Conservation (phyloP, 768 basidiomycete genomes). For the Macrolepiota albuminosa region DNA sequence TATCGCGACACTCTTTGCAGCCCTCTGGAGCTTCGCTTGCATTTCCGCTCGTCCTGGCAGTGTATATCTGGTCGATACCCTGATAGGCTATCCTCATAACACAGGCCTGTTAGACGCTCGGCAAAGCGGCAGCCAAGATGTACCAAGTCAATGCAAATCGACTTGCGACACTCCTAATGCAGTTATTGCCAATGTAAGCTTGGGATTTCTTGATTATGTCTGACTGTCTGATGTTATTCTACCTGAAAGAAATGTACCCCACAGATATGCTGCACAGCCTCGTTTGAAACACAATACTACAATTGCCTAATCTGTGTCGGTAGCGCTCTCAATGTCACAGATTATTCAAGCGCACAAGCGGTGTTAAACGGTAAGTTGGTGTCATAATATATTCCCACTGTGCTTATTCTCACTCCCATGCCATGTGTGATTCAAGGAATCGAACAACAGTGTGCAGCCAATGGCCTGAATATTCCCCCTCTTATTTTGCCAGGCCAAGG, state of each 20-base stretch:
- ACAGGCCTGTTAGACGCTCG: constrained; percentile 10
- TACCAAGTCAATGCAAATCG: constrained; percentile 28
- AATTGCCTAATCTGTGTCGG: constrained; percentile 37
- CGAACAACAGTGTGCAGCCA: neutral
- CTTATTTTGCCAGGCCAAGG: neutral
- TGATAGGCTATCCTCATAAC: neutral
- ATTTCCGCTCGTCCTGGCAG: neutral
- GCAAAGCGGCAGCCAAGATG: constrained; percentile 15
- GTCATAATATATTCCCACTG: neutral
- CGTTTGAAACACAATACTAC: constrained; percentile 36
- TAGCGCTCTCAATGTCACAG: constrained; percentile 18
- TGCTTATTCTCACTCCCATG: neutral
- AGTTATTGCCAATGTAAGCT: constrained; percentile 16
- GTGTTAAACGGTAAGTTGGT: constrained; percentile 8
- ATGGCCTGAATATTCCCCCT: neutral
- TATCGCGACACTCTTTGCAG: neutral
- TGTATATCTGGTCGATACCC: neutral
- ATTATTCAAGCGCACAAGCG: constrained; percentile 25
- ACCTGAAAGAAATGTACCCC: constrained; percentile 22
- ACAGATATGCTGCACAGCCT: constrained; percentile 31
- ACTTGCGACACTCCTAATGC: constrained; percentile 25
- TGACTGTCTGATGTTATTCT: neutral
- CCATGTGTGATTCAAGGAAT: neutral
- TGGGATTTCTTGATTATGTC: too few relatives aligned
- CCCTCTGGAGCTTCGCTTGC: neutral